Percentiles rank a stretch among this genome's conserved stretches.
These are phyloP conservation scores for Zymoseptoria brevis DNA, from an alignment of 2,329 filamentous ascomycete genomes.

Conservation along the genomic window DNA sequence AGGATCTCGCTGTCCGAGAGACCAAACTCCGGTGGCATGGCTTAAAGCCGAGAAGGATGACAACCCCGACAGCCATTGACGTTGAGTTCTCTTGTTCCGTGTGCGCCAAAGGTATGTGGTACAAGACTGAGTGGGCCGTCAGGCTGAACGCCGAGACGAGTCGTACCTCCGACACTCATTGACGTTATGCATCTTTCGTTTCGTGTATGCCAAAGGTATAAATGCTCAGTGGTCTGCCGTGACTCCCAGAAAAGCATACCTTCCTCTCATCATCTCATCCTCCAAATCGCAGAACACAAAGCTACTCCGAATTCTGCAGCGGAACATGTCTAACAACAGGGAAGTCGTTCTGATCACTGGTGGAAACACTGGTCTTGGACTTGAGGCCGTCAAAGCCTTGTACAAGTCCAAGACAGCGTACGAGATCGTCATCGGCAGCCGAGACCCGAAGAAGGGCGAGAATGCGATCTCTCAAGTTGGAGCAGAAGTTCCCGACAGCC, in stretches of 20 bases:
- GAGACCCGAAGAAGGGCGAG: slow-evolving; percentile 45
- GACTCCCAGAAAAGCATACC: no score
- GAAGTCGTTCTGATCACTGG: slow-evolving; percentile 52
- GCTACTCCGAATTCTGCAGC: background rate
- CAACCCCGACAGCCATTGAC: no score
- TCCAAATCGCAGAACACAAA: background rate
- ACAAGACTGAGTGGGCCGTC: no score
- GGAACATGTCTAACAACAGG: slow-evolving; percentile 21
- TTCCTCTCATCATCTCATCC: no score
- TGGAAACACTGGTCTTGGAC: slow-evolving; percentile 50
- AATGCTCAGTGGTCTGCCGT: background rate
- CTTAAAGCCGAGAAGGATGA: no score
- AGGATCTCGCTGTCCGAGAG: no score
- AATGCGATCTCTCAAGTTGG: slow-evolving; percentile 38
- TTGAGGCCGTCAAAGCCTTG: slow-evolving; percentile 50
- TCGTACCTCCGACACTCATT: no score
- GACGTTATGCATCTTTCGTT: no score
- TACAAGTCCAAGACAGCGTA: slow-evolving; percentile 43
- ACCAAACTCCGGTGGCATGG: no score
- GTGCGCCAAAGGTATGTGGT: no score
- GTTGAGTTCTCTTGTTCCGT: no score
- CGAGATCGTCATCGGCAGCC: slow-evolving; percentile 49
- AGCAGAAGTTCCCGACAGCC: slow-evolving; percentile 34
- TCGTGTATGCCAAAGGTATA: background rate
- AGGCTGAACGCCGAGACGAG: no score